Percentiles rank a stretch among this genome's conserved stretches.
Evolutionary conservation across 257 asterid species (phyloP).

Genomic region (Rubia yunnanensis): DNA sequence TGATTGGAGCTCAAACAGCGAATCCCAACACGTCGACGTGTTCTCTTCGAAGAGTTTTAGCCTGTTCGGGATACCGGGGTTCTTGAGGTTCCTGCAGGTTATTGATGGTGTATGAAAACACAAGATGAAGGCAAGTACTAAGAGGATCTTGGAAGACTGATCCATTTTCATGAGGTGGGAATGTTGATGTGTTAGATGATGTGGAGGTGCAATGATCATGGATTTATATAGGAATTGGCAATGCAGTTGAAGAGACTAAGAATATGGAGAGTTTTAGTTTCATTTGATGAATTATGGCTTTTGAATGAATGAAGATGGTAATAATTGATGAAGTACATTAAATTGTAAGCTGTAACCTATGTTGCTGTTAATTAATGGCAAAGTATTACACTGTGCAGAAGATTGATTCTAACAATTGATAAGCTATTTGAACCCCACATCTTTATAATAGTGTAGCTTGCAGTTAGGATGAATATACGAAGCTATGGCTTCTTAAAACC

Average conservation of each 20-base stretch:
- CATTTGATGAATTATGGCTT: background rate
- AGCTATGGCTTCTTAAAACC: slow-evolving; percentile 7
- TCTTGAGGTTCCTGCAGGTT: slow-evolving; percentile 20
- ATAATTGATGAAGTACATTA: background rate
- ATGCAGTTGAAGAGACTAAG: background rate
- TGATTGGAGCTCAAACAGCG: slow-evolving; percentile 51
- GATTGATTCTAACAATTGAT: background rate
- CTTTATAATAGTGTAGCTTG: slow-evolving; percentile 1
- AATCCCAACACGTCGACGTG: slow-evolving; percentile 50
- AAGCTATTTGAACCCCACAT: background rate
- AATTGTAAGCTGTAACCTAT: too few species aligned
- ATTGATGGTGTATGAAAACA: slow-evolving; percentile 18
- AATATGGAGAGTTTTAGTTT: slow-evolving; percentile 1
- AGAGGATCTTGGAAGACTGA: slow-evolving; percentile 16
- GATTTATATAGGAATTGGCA: background rate
- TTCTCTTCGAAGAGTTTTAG: slow-evolving; percentile 34
- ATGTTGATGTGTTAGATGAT: background rate
- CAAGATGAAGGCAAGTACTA: background rate
- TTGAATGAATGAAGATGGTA: background rate
- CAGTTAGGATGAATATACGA: background rate
- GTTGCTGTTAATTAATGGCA: background rate
- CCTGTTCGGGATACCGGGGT: slow-evolving; percentile 11
- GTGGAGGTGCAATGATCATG: background rate
- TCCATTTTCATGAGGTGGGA: slow-evolving; percentile 17
- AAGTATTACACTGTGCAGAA: background rate